Evolutionary conservation across 345 rosid species (phyloP).

Genomic region (Salix koriyanagi): DNA sequence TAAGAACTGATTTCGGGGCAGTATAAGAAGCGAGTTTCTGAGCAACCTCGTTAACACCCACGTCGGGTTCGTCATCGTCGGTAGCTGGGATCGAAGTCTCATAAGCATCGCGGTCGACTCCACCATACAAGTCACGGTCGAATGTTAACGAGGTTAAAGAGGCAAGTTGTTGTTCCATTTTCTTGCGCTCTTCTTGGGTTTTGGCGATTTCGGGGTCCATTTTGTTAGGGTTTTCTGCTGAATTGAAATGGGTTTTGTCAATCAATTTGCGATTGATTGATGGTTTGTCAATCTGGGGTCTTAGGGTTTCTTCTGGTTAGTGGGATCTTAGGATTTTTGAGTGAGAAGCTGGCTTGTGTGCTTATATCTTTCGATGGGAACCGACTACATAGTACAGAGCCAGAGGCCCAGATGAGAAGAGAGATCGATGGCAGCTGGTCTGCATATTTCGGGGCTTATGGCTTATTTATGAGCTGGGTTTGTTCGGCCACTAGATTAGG

Average conservation of each 20-base stretch:
- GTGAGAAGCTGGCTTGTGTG: background rate
- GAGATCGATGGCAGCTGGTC: background rate
- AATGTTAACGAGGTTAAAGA: constrained; percentile 63
- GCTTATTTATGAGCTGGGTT: background rate
- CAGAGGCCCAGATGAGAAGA: background rate
- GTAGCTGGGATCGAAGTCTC: constrained; percentile 70
- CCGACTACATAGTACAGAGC: background rate
- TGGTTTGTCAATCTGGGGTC: background rate
- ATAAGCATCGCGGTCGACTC: constrained; percentile 57
- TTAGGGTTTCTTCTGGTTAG: background rate
- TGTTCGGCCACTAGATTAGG: background rate
- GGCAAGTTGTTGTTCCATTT: constrained; percentile 70
- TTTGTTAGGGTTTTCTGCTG: background rate
- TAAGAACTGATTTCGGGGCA: constrained; percentile 75
- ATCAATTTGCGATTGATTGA: background rate
- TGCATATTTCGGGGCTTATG: background rate
- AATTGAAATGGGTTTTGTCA: background rate
- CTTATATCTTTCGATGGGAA: background rate
- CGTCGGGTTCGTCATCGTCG: constrained; percentile 79
- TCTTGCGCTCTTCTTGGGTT: constrained; percentile 74
- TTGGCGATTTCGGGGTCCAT: constrained; percentile 75
- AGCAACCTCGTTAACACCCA: constrained; percentile 62
- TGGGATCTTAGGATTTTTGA: background rate
- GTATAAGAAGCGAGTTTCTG: constrained; percentile 80
- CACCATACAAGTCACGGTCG: constrained; percentile 83